A percentile compares a stretch with the other conserved stretches of the same genome.
These are phyloP conservation scores for Suhomyces emberorum DNA, from an alignment of 805 yeast genomes.

Conservation along the genomic window DNA sequence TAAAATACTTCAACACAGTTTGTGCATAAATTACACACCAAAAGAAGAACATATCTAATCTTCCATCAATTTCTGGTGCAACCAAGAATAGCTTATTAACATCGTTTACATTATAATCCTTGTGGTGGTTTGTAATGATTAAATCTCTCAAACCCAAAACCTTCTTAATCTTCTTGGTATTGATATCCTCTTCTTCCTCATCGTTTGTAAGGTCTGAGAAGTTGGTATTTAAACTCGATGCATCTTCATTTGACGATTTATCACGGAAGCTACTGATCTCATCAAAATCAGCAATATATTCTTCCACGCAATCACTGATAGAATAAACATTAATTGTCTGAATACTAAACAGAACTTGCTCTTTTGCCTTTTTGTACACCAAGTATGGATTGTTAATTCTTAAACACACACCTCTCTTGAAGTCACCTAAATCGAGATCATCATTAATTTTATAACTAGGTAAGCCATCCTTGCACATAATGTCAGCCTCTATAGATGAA, in stretches of 20 bases:
- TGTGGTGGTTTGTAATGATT: constrained; percentile 18
- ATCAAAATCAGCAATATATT: constrained; percentile 33
- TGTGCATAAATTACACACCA: constrained; percentile 42
- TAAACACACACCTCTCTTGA: constrained; percentile 36
- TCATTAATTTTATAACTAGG: constrained; percentile 32
- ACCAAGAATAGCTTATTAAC: constrained; percentile 23
- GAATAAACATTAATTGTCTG: constrained; percentile 31
- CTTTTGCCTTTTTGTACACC: constrained; percentile 20
- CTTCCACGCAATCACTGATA: constrained; percentile 36
- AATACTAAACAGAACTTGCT: constrained; percentile 18
- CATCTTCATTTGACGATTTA: constrained; percentile 21
- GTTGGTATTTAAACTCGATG: constrained; percentile 27
- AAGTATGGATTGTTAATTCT: constrained; percentile 19
- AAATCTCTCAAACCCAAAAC: constrained; percentile 30
- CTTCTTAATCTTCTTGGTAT: constrained; percentile 27
- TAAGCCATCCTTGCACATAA: constrained; percentile 39
- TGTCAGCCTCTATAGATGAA: constrained; percentile 27
- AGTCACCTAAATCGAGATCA: constrained; percentile 33
- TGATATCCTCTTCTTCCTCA: constrained; percentile 14
- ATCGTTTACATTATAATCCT: constrained; percentile 16
- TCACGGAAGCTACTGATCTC: constrained; percentile 17
- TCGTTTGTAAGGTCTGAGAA: constrained; percentile 16
- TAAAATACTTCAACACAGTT: constrained; percentile 29
- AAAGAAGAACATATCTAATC: constrained; percentile 37
- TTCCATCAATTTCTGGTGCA: constrained; percentile 37